A percentile compares a stretch with the other conserved stretches of the same genome.
Evolutionary conservation across 306 rosid species (phyloP).

Genomic region (Glycine soja): DNA sequence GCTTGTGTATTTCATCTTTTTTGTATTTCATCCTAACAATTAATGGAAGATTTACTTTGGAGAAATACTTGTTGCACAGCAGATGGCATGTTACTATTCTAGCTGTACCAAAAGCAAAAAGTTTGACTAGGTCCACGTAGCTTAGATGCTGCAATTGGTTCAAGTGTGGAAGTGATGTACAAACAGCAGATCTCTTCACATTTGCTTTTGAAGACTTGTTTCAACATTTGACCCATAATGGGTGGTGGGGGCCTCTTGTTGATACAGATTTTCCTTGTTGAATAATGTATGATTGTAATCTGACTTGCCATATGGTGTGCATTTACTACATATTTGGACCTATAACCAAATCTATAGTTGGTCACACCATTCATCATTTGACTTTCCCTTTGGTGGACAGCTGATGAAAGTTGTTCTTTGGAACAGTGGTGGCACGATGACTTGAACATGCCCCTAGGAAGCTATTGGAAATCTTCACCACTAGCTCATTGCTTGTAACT

Average conservation of each 20-base stretch:
- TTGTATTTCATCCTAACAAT: not conserved
- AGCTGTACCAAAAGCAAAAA: conserved; percentile 8
- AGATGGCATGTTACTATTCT: conserved; percentile 19
- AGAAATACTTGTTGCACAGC: conserved; percentile 23
- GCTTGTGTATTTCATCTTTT: not conserved
- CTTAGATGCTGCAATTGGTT: conserved; percentile 9
- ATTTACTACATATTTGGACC: not conserved
- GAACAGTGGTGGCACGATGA: conserved; percentile 10
- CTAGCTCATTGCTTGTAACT: not conserved
- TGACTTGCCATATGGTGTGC: not conserved
- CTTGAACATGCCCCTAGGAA: not conserved
- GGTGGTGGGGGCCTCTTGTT: not conserved
- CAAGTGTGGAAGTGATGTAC: conserved; percentile 11
- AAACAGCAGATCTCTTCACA: not conserved
- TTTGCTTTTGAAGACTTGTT: conserved; percentile 6
- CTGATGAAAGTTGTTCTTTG: conserved; percentile 9
- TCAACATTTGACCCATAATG: not conserved
- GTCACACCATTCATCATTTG: conserved; percentile 15
- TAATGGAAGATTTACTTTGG: conserved; percentile 18
- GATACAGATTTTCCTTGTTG: not conserved
- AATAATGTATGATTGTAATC: not conserved
- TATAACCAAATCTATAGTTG: not conserved
- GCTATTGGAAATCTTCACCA: not conserved
- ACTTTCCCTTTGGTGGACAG: not conserved
- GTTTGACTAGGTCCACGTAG: not conserved